phyloP scores from a whole-genome alignment of 345 rosid species.

The Brassica cretica region DNA sequence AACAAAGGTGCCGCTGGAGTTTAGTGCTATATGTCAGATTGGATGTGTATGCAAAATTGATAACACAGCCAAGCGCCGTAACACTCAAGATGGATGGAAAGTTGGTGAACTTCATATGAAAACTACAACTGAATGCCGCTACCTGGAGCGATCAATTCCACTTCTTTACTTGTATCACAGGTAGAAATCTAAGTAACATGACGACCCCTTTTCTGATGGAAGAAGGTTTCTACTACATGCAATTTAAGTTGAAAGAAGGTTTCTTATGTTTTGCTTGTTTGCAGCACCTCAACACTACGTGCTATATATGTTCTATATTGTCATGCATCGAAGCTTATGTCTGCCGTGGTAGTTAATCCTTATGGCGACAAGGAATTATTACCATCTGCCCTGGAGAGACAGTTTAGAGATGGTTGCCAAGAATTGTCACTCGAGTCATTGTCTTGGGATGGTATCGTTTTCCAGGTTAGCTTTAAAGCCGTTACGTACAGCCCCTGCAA shows the following conservation, averaged over 20 bases:
- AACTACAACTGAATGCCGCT: constrained; percentile 85
- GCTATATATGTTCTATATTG: constrained; percentile 70
- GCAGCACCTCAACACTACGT: constrained; percentile 75
- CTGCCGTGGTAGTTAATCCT: constrained; percentile 74
- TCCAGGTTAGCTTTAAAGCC: constrained; percentile 54
- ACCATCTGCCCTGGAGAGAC: constrained; percentile 70
- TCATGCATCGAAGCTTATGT: constrained; percentile 51
- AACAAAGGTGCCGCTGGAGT: constrained; percentile 75
- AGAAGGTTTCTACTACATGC: neutral
- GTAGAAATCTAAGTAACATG: constrained; percentile 42
- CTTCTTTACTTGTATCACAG: constrained; percentile 87
- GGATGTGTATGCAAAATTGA: constrained; percentile 95
- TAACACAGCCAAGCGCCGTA: constrained; percentile 62
- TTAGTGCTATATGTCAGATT: constrained; percentile 75
- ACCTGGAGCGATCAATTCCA: constrained; percentile 74
- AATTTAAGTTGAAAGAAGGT: constrained; percentile 13
- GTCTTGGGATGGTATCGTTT: constrained; percentile 45
- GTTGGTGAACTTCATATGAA: constrained; percentile 81
- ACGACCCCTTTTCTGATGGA: constrained; percentile 7
- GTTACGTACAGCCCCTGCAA: constrained; percentile 15
- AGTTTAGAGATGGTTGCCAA: constrained; percentile 83
- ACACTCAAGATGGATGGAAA: constrained; percentile 79
- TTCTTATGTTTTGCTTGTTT: constrained; percentile 27
- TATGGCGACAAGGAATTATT: constrained; percentile 64
- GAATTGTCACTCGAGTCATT: constrained; percentile 57